Base-by-base conservation (phyloP, 148 eudicot genomes). In the Silene uniflora region DNA sequence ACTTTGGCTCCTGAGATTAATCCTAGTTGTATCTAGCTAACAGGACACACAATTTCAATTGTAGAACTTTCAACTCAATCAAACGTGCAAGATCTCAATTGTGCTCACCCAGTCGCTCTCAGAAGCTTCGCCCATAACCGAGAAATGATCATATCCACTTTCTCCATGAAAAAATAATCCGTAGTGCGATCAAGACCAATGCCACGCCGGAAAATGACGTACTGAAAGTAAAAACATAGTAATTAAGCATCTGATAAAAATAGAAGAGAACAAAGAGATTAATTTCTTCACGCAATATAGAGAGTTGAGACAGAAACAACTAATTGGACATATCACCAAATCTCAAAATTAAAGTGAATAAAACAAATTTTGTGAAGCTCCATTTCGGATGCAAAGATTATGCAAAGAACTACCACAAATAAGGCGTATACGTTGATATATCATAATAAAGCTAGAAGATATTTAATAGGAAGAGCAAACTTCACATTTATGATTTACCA, bases 131-230 rank as follows among this genome's bases (percentile, higher is more conserved):
- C 87, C 96, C 97, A 95, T 21, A 87, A 17, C 54, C 97, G 96
- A 71, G 86, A 80, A 80, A 95, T 92, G 21, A 95, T 84, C 89
- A 87, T 89, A 76, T 95, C 99, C 75, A 92, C 88, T 84, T 95
- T 95, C 88, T 95, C 99, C 96, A 92, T 83, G 84, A 95, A 72
- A 83, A 95, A 95, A 86, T 75, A 92, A 76, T 89, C 92, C 60
- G 87, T 88, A 19, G 99, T 95, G 74, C 79, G 86, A 81, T 95
- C 99, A 80, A 92, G 85, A 76, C 99, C 99, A 85, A 91, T 91
- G 81, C 99, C 99, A 76, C 97, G 97, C 7, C 99, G 89, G 72
- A 95, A 92, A 83, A 95, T 95, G 32, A 95, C 78, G 60, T 92
- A 65, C 69, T 65, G 69, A 65, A 13, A 27, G 69, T 65, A 27